Evolutionary conservation across 2,329 filamentous ascomycete genomes (phyloP), one percentile per base, ranked within the genome.

Genomic region (Penicillium concentricum): DNA sequence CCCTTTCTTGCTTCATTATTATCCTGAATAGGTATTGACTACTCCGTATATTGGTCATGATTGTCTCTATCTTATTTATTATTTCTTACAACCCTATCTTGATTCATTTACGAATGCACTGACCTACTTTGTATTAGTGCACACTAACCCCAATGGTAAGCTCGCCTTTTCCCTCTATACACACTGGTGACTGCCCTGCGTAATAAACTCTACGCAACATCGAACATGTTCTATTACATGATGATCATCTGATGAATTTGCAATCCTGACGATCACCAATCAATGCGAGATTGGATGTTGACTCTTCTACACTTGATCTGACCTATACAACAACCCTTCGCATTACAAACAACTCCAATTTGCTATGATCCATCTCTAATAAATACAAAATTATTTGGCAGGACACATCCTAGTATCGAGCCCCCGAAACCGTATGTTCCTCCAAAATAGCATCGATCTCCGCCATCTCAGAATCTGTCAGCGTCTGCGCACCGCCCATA

Each of bases 381-480:
- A 3, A 37, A 35, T 18, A 18, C 5, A 13, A 56, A 32, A n/a
- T 26, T 47, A 54, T 44, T 2, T 4, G 20, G 7, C 38, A 32
- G 45, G 5, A 8, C 5, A 13, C 18, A 15, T 7, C 46, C 52
- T 59, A 68, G 54, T 72, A 74, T 28, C 72, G 67, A 46, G 51
- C 44, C 20, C 72, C 72, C 26, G 68, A 61, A 30, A 80, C 67
- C 44, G 75, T 68, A 38, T 80, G 70, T 52, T 75, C 76, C 60
- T 79, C 78, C 59, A 84, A 59, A 55, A 86, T 77, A 18, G 75
- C 73, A 39, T 81, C 78, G 51, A 86, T 76, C 64, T 81, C 80
- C 43, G 78, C 77, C 70, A 84, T 61, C 50, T 78, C 74, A 16
- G 67, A 65, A 39, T 73, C 70, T 2, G 65, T 67, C 9, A 77